Conservation (phyloP, 768 basidiomycete species). For the Ramaria sp. region DNA sequence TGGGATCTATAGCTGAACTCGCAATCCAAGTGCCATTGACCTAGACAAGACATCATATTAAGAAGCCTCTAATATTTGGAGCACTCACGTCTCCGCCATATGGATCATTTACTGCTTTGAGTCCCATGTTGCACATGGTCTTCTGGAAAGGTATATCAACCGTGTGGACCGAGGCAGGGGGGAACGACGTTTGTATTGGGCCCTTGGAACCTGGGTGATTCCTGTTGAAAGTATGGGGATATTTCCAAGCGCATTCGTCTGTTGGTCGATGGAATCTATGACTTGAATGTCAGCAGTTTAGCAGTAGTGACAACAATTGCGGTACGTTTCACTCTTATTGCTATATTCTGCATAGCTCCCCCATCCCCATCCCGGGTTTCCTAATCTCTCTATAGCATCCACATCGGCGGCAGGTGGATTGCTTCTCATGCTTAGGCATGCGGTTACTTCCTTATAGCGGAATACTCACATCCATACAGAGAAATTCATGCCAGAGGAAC, state of each 20-base stretch:
- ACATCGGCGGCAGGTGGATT: slow-evolving; percentile 22
- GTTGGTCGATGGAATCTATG: slow-evolving; percentile 21
- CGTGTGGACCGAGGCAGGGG: background rate
- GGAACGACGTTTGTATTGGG: slow-evolving; percentile 21
- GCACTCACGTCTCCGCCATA: slow-evolving; percentile 10
- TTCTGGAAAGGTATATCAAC: slow-evolving; percentile 5
- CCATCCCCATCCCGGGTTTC: slow-evolving; percentile 50
- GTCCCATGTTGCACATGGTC: slow-evolving; percentile 9
- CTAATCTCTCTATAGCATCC: slow-evolving; percentile 31
- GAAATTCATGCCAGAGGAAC: slow-evolving; percentile 36
- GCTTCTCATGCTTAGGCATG: no score
- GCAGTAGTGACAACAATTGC: background rate
- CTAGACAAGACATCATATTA: slow-evolving; percentile 10
- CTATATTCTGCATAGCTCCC: slow-evolving; percentile 28
- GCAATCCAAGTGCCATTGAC: slow-evolving; percentile 17
- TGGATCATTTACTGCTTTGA: slow-evolving; percentile 1
- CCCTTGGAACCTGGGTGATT: slow-evolving; percentile 19
- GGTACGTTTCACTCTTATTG: slow-evolving; percentile 28
- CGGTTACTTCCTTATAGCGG: no score
- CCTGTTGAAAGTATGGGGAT: slow-evolving; percentile 19
- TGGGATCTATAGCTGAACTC: slow-evolving; percentile 16
- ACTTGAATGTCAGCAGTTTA: background rate
- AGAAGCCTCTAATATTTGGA: no score
- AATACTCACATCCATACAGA: slow-evolving; percentile 11
- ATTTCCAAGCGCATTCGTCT: slow-evolving; percentile 18